These are phyloP conservation scores for Phytophthora nicotianae DNA, from an alignment of 352 stramenopile species.

Conservation along the genomic window DNA sequence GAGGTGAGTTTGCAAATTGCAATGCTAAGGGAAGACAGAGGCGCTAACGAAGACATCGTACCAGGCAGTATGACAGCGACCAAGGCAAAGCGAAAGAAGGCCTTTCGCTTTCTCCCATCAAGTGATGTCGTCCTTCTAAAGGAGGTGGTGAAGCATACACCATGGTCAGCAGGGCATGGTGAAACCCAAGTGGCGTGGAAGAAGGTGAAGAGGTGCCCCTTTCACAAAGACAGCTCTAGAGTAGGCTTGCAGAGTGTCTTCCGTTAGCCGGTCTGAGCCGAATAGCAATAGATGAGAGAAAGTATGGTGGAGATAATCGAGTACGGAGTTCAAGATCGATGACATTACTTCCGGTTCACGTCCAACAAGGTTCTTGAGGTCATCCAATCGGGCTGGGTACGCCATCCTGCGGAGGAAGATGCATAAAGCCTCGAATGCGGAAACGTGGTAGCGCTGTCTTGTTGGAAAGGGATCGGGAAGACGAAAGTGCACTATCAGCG, in stretches of 20 bases:
- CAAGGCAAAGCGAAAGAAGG: neutral
- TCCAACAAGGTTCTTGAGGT: slow-evolving; percentile 8
- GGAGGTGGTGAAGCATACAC: neutral
- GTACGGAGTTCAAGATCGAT: slow-evolving; percentile 8
- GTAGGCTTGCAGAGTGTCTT: slow-evolving; percentile 1
- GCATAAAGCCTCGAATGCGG: neutral
- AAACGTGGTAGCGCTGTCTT: neutral
- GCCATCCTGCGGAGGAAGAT: slow-evolving; percentile 14
- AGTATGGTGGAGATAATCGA: slow-evolving; percentile 2
- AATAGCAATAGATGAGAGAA: neutral
- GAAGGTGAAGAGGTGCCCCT: neutral
- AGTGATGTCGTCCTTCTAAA: neutral
- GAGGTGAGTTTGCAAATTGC: too few relatives aligned
- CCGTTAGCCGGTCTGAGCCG: neutral
- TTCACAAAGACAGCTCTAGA: neutral
- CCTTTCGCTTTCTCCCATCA: neutral
- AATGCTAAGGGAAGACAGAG: too few relatives aligned
- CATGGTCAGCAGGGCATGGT: neutral
- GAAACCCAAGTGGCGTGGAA: neutral
- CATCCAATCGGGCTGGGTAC: slow-evolving; percentile 11
- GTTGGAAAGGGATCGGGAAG: slow-evolving; percentile 2
- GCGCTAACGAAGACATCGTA: too few relatives aligned
- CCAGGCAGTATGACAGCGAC: too few relatives aligned
- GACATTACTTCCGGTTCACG: neutral
- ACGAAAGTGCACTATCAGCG: too few relatives aligned